Evolutionary conservation across 305 asterid species (phyloP).

Genomic region (Plantago rigida): DNA sequence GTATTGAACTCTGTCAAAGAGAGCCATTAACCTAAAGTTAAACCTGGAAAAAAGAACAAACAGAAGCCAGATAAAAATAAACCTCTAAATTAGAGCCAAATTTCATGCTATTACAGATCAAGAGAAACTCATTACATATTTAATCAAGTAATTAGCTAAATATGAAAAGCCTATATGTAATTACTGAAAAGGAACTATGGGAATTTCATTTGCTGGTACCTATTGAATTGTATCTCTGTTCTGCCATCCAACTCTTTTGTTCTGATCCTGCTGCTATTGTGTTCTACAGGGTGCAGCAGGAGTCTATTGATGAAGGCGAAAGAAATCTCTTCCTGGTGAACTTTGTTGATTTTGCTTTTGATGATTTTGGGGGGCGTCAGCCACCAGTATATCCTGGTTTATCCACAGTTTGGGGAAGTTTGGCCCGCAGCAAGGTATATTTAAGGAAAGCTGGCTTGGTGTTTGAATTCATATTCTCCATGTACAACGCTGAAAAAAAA

Average conservation of each 20-base stretch:
- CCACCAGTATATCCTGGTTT: conserved; percentile 98
- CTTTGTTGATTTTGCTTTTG: conserved; percentile 87
- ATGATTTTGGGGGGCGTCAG: conserved; percentile 96
- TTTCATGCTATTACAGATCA: conserved; percentile 3
- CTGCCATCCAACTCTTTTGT: no score
- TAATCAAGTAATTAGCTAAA: neutral
- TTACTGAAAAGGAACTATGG: neutral
- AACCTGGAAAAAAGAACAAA: no score
- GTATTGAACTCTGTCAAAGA: no score
- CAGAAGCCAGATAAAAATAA: neutral
- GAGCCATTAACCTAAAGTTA: no score
- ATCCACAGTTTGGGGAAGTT: conserved; percentile 98
- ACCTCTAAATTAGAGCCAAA: neutral
- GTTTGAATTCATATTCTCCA: conserved; percentile 12
- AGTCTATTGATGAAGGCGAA: conserved; percentile 95
- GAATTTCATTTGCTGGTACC: neutral
- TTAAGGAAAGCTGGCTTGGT: conserved; percentile 19
- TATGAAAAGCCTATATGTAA: neutral
- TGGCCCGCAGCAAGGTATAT: conserved; percentile 98
- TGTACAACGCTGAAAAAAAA: conserved; percentile 11
- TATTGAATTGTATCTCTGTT: conserved; percentile 4
- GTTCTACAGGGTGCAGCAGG: conserved; percentile 83
- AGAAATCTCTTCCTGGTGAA: conserved; percentile 84
- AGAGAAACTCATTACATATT: neutral
- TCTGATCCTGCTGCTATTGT: conserved; percentile 15